Evolutionary conservation across 208 protist species (phyloP), one percentile per base, ranked within the genome.

Genomic region (Trypanosoma theileri): DNA sequence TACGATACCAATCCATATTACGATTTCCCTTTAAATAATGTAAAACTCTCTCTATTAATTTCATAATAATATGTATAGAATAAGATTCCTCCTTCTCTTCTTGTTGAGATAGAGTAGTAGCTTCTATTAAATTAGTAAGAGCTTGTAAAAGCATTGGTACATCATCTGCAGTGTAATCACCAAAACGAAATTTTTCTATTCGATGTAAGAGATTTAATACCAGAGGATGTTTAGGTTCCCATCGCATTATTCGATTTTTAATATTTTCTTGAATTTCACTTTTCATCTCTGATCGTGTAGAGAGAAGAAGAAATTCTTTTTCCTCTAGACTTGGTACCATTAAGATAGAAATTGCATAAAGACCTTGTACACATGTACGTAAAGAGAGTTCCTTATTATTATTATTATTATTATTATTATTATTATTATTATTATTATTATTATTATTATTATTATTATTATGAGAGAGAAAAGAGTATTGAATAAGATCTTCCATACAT

Each of bases 341-440:
- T 31, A 60, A 61, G n/a, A 66, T 56, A 41, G 72, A 66, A 26
- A 56, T 31, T 8, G 72, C 72, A 44, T 67, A 77, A 53, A 77
- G 31, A 12, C 51, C 65, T 61, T 75, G 70, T 8, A 69, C 64
- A 35, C 54, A 53, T 21, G 59, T 69, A 9, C 70, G 59, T 26
- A 69, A 4, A 10, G 62, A 50, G 2, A 75, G 19, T 56, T 56
- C 16, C 0, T n/a, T n/a, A n/a, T n/a, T n/a, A n/a, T n/a, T n/a
- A n/a, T n/a, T n/a, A n/a, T n/a, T n/a, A n/a, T n/a, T n/a, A n/a
- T n/a, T n/a, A n/a, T n/a, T n/a, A n/a, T n/a, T n/a, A n/a, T n/a
- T n/a, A n/a, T n/a, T n/a, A n/a, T n/a, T n/a, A n/a, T n/a, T n/a
- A n/a, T n/a, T n/a, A n/a, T n/a, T n/a, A n/a, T n/a, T n/a, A n/a